Evolutionary conservation across 2,329 filamentous ascomycete genomes (phyloP).

Genomic region (Colletotrichum australisinense): DNA sequence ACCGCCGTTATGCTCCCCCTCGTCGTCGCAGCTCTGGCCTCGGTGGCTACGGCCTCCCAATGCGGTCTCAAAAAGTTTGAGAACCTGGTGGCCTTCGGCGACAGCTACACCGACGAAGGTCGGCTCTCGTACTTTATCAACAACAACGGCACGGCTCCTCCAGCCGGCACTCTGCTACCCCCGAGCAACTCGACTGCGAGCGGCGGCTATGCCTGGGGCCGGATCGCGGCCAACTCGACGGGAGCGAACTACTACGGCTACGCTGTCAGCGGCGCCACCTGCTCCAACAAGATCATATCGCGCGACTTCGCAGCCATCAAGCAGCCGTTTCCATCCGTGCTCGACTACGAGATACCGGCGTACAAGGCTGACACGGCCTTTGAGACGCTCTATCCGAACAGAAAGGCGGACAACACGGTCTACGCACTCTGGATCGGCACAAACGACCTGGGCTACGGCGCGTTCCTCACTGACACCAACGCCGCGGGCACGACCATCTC

Average conservation of each 20-base stretch:
- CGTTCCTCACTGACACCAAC: constrained; percentile 75
- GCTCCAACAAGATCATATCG: constrained; percentile 74
- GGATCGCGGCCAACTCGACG: constrained; percentile 71
- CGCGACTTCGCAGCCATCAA: constrained; percentile 64
- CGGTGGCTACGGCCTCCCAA: constrained; percentile 31
- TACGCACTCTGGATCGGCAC: constrained; percentile 86
- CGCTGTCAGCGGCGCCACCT: constrained; percentile 78
- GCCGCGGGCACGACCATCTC: constrained; percentile 67
- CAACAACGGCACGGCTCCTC: constrained; percentile 70
- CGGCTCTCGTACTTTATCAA: constrained; percentile 71
- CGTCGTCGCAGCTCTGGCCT: constrained; percentile 12
- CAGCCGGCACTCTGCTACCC: constrained; percentile 64
- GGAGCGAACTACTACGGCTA: constrained; percentile 73
- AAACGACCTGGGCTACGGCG: constrained; percentile 77
- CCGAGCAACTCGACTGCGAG: constrained; percentile 64
- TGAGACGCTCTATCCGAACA: constrained; percentile 54
- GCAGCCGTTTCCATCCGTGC: constrained; percentile 69
- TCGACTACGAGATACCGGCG: constrained; percentile 70
- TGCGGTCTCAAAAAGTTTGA: constrained; percentile 60
- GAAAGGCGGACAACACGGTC: constrained; percentile 69
- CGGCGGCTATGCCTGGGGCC: constrained; percentile 77
- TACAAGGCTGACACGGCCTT: constrained; percentile 62
- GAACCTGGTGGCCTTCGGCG: constrained; percentile 77
- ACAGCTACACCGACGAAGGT: constrained; percentile 82
- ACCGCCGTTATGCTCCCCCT: constrained; percentile 17